A percentile compares a stretch with the other conserved stretches of the same genome.
Conservation (phyloP, 2,329 filamentous ascomycete species). For the Talaromyces amestolkiae region DNA sequence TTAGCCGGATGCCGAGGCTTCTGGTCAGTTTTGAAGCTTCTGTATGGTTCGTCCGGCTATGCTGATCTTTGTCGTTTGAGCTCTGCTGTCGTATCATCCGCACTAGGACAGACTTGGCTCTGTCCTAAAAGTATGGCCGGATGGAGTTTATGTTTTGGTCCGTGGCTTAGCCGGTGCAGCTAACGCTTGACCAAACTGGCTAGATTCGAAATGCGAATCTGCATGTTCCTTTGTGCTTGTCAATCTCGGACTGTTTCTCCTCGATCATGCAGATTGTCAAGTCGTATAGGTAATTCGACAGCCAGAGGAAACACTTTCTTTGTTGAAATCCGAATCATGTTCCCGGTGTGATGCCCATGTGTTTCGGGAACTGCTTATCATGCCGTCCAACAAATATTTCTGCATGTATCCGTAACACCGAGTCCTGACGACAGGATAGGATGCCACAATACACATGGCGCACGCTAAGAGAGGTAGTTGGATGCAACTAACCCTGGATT, state of each 20-base stretch:
- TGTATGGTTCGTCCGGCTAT: conserved; percentile 9
- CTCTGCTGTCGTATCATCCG: neutral
- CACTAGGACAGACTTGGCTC: neutral
- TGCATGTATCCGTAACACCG: neutral
- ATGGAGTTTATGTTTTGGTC: neutral
- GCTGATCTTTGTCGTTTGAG: neutral
- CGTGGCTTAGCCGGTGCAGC: neutral
- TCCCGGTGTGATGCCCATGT: neutral
- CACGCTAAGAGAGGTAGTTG: neutral
- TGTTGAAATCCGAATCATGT: neutral
- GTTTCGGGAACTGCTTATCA: neutral
- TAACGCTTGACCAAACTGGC: neutral
- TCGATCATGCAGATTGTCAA: neutral
- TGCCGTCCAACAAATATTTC: neutral
- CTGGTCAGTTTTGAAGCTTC: neutral
- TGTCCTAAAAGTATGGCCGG: neutral
- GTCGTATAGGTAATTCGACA: neutral
- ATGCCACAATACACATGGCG: neutral
- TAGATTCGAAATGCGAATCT: neutral
- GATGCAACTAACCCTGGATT: neutral
- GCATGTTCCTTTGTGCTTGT: neutral
- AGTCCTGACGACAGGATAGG: neutral
- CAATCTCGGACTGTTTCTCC: neutral
- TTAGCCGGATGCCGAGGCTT: conserved; percentile 2
- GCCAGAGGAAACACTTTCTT: neutral